These are phyloP conservation scores for Malassezia restricta DNA, from an alignment of 1,284 basidiomycete genomes.

Conservation along the genomic window DNA sequence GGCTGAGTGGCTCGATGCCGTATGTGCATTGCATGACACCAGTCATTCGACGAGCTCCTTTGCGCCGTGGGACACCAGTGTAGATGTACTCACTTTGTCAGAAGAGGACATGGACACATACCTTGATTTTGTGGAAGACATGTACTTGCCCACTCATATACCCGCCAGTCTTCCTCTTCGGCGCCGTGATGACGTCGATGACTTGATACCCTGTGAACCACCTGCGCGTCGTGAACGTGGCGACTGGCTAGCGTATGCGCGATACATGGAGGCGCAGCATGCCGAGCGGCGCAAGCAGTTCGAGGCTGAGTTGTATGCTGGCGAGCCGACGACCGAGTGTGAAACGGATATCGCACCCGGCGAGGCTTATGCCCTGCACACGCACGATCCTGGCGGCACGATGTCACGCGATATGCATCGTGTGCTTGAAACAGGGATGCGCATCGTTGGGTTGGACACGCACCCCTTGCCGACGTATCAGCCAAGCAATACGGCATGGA, in stretches of 20 bases:
- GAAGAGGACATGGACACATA: slow-evolving; percentile 9
- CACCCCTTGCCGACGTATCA: not conserved
- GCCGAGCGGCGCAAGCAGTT: not conserved
- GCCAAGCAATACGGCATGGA: too few relatives aligned
- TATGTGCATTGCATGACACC: not conserved
- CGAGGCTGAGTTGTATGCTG: not conserved
- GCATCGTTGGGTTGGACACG: slow-evolving; percentile 10
- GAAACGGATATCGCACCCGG: not conserved
- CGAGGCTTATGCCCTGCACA: slow-evolving; percentile 11
- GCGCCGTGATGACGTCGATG: slow-evolving; percentile 4
- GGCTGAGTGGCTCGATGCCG: slow-evolving; percentile 5
- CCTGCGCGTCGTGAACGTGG: not conserved
- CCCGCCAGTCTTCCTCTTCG: slow-evolving; percentile 1
- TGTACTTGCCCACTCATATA: slow-evolving; percentile 5
- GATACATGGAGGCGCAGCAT: not conserved
- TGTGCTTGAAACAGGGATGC: slow-evolving; percentile 3
- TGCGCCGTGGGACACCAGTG: slow-evolving; percentile 11
- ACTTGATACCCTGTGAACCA: not conserved
- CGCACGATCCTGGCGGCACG: slow-evolving; percentile 5
- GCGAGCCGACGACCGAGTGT: not conserved
- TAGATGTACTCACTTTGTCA: slow-evolving; percentile 1
- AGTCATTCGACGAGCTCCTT: not conserved
- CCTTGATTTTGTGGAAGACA: slow-evolving; percentile 9
- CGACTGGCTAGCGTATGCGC: not conserved
- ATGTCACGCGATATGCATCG: slow-evolving; percentile 1